Evolutionary conservation across 768 basidiomycete genomes (phyloP).

Genomic region (Psilocybe subaeruginosa): DNA sequence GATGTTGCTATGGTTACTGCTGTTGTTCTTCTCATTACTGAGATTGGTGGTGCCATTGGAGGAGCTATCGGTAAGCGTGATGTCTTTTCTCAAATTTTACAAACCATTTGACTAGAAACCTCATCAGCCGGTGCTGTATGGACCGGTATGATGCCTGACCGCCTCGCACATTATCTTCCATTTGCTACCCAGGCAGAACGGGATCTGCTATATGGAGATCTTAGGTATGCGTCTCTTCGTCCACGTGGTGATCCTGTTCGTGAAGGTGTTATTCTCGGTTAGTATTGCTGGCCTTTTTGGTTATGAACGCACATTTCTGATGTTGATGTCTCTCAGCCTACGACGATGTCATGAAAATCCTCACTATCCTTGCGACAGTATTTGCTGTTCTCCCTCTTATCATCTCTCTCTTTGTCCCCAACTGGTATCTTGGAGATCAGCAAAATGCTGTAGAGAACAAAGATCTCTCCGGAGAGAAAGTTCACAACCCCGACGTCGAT

Average conservation of each 20-base stretch:
- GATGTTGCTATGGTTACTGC: conserved; percentile 74
- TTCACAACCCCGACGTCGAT: conserved; percentile 7
- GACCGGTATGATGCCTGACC: conserved; percentile 66
- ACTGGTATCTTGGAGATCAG: conserved; percentile 68
- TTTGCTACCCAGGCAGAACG: conserved; percentile 44
- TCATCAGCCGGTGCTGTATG: conserved; percentile 62
- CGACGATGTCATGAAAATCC: conserved; percentile 57
- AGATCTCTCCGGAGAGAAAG: conserved; percentile 31
- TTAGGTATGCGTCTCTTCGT: conserved; percentile 50
- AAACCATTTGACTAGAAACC: not conserved
- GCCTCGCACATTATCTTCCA: conserved; percentile 59
- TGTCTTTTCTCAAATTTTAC: not conserved
- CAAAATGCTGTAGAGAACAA: conserved; percentile 72
- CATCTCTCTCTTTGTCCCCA: conserved; percentile 59
- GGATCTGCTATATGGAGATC: conserved; percentile 55
- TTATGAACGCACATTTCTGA: not conserved
- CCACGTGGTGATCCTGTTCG: conserved; percentile 60
- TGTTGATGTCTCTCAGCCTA: conserved; percentile 39
- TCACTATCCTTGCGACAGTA: conserved; percentile 55
- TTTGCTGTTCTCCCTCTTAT: conserved; percentile 61
- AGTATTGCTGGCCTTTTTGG: conserved; percentile 28
- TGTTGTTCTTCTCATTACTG: conserved; percentile 66
- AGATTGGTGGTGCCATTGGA: conserved; percentile 70
- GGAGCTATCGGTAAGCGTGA: conserved; percentile 53
- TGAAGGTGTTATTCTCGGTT: conserved; percentile 62